Evolutionary conservation across 805 yeast species (phyloP), one percentile per base, ranked within the genome.

Genomic region (Peterozyma xylosa): DNA sequence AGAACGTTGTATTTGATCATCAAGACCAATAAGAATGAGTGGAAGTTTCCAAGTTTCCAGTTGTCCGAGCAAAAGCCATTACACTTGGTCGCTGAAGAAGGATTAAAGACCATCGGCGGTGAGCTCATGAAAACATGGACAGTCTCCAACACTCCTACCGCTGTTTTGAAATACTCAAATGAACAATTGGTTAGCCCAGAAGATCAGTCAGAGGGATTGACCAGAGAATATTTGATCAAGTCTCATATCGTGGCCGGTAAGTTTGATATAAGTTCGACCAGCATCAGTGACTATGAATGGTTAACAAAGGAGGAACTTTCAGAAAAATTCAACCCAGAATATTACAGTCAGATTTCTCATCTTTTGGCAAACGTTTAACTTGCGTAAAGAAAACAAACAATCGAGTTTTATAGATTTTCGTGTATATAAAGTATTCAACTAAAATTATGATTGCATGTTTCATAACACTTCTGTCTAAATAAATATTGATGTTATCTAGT

Each of bases 71-170:
- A 67, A 3, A 64, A 68, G 38, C 75, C 86, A 13, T 73, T 93
- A 50, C 89, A 86, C 59, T 65, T 64, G 45, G 73, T 80, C 33
- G 96, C 96, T 2, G 87, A 86, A 60, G 64, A 73, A 39, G 95
- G 95, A 0, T 65, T 93, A 45, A 73, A 78, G 58, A 53, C 62
- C 17, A 54, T 85, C 16, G 96, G 96, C 15, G 96, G 96, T 30
- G 76, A 71, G 10, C 61, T 72, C 44, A 76, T 93, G 59, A 85
- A 88, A 64, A 83, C 88, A 37, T 91, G 95, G 86, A 78, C 85
- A 16, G 96, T 93, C n/a, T 88, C 98, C 18, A 78, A 77, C 45
- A 84, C 84, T 5, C 98, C 99, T 35, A 82, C 90, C 36, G 89
- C 82, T 37, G 78, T 83, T 1, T 57, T 82, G 49, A 70, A 76